Evolutionary conservation across 2,329 filamentous ascomycete species (phyloP), one percentile per base, ranked within the genome.

Genomic region (Colletotrichum sidae): DNA sequence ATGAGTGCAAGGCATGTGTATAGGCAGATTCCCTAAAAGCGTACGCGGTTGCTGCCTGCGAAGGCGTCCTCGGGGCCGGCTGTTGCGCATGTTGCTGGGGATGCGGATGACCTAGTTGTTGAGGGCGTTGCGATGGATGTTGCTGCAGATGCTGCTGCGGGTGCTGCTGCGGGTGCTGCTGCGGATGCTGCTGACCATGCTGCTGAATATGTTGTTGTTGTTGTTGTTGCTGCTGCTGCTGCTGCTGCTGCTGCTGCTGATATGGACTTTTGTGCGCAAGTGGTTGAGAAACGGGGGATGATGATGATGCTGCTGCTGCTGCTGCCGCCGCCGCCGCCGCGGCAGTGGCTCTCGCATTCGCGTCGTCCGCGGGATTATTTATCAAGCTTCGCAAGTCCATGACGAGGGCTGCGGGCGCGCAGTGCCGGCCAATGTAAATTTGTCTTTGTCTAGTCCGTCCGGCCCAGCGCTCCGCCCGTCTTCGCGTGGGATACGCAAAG

Each of bases 371-470:
- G 25, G 81, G 25, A 25, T 25, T 78, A 74, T 88, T 88, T 52
- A 88, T 76, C 71, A 89, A 84, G 13, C 81, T 81, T 68, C 79
- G 76, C 62, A 87, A 79, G 78, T 87, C 84, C 85, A 87, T 83
- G 59, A 62, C 73, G 67, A 60, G 11, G 8, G 37, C 33, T n/a
- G 39, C 46, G 55, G 57, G 35, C 51, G 62, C 45, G 46, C 47
- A 34, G 53, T 13, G 13, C 17, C 13, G 33, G 47, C 47, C 59
- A 37, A 34, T 62, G 52, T 45, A 8, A n/a, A 25, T 53, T 47
- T 41, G 34, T 63, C 37, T 52, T 38, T 41, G 34, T 9, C 25
- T 49, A 12, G 35, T 47, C 45, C 57, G 35, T 66, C 38, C 45
- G 60, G 53, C 35, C 47, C 58, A 57, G 50, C 63, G 38, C 52